Evolutionary conservation across 2,329 filamentous ascomycete genomes (phyloP), one percentile per base, ranked within the genome.

Genomic region (Microdochium paspali): DNA sequence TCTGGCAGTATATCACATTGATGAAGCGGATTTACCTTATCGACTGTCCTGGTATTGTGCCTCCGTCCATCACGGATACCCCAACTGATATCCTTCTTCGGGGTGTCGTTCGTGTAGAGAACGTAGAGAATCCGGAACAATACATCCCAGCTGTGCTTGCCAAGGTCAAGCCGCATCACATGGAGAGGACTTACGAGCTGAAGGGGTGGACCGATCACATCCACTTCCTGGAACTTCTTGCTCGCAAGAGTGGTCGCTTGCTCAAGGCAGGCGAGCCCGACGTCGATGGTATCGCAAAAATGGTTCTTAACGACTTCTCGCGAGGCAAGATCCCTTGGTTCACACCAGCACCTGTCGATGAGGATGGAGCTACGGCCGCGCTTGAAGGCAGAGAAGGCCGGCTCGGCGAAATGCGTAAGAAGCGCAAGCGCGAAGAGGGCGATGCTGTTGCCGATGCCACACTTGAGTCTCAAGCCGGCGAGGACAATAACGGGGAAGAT

Each of bases 251-350:
- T 49, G 93, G 93, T 15, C 79, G 90, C 56, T 69, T 98, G 20
- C 71, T 97, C 15, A 90, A 89, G 62, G 91, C 88, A 49, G 93
- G 91, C n/a, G 93, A 97, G 64, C 86, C 91, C 3, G 93, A 98
- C 64, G 70, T 96, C 47, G 91, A 97, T 58, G 90, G 90, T 58
- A 90, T 95, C 44, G 93, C 93, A 1, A 95, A 95, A 67, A 95
- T 95, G 82, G 86, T 98, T 1, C 71, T 98, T 50, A 97, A 95
- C 59, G 93, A 98, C 61, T 98, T 97, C 63, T 80, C 97, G 60
- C 74, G 93, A 53, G 93, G 93, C 48, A 96, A 91, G 68, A 87
- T 97, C 24, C 93, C 93, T 1, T 98, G 94, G 93, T 98, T 90
- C 61, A 93, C 87, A 0, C 82, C 89, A 9, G 84, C 90, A 10